Evolutionary conservation across 805 yeast genomes (phyloP), one percentile per base, ranked within the genome.

Genomic region (Crinitomyces ghanaensis): DNA sequence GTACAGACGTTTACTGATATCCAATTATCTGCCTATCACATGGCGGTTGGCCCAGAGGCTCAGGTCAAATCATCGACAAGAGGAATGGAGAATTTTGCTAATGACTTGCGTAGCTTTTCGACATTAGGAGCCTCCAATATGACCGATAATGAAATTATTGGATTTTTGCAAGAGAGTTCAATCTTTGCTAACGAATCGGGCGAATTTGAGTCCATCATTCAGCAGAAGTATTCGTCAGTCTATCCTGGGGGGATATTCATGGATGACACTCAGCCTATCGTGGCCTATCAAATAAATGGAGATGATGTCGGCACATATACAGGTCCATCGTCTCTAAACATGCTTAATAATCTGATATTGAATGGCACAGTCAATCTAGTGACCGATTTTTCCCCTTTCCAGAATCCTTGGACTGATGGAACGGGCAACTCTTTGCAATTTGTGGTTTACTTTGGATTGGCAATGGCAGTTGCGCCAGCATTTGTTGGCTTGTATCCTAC

Each of bases 401-500:
- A 53, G 33, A 40, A 43, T 19, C 52, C 54, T 4, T 54, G 57
- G 57, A 37, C 51, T 6, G 39, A 43, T 12, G 31, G 42, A 2
- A 49, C 54, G 37, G 60, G 58, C 3, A 49, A 56, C 26, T 38
- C 56, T 6, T 44, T 56, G 12, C 57, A 56, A 41, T 56, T 56
- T 35, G 42, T 53, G 7, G 46, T 49, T 11, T 56, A 54, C 31
- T 53, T 55, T 30, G 55, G 59, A 9, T 38, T 56, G 8, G 49
- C 60, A 4, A 48, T 56, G 54, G 41, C 53, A 13, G 59, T 51
- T 3, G 56, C 48, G 14, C 60, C 60, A 6, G 60, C 60, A 1
- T 54, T 56, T 33, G 39, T 50, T 4, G 43, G 53, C 2, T 37
- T 56, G 18, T 56, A 56, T 33, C 60, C 60, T 1, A 56, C 60